Percentiles rank a stretch among this genome's conserved stretches.
These are phyloP conservation scores for Curvularia verruculosa DNA, from an alignment of 2,329 filamentous ascomycete species.

Conservation along the genomic window DNA sequence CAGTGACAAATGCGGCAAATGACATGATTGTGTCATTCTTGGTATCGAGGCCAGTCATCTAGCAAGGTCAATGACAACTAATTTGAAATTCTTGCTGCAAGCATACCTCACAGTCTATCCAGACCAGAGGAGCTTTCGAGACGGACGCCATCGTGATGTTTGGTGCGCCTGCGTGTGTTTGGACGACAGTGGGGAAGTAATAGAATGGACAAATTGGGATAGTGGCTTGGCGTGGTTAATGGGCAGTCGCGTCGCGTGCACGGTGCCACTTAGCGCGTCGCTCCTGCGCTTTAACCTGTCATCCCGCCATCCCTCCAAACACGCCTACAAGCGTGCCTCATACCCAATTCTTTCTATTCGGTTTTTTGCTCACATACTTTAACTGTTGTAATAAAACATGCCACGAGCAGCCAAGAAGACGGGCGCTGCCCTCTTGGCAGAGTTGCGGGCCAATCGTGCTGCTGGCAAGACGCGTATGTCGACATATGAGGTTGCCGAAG, in stretches of 20 bases:
- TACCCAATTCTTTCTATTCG: conserved; percentile 22
- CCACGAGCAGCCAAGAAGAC: conserved; percentile 41
- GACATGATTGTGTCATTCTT: conserved; percentile 85
- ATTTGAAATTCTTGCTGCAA: neutral
- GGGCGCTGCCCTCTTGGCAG: conserved; percentile 58
- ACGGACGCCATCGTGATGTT: conserved; percentile 52
- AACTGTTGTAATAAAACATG: conserved; percentile 37
- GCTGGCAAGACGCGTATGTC: conserved; percentile 91
- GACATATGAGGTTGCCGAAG: conserved; percentile 84
- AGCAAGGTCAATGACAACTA: conserved; percentile 19
- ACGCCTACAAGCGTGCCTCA: conserved; percentile 24
- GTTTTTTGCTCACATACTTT: conserved; percentile 19
- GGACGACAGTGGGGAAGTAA: conserved; percentile 6
- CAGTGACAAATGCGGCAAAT: conserved; percentile 90
- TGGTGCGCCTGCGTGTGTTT: conserved; percentile 6
- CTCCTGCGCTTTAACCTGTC: conserved; percentile 20
- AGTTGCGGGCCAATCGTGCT: conserved; percentile 82
- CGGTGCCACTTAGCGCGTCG: conserved; percentile 25
- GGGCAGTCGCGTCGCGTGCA: conserved; percentile 30
- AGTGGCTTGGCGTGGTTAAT: conserved; percentile 16
- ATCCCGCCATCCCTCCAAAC: conserved; percentile 33
- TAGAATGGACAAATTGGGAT: conserved; percentile 14
- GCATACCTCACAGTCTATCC: conserved; percentile 78
- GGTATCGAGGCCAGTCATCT: conserved; percentile 92
- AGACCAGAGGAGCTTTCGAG: conserved; percentile 74